Conservation (phyloP, 2,329 filamentous ascomycete genomes). For the Trichoderma lentiforme region DNA sequence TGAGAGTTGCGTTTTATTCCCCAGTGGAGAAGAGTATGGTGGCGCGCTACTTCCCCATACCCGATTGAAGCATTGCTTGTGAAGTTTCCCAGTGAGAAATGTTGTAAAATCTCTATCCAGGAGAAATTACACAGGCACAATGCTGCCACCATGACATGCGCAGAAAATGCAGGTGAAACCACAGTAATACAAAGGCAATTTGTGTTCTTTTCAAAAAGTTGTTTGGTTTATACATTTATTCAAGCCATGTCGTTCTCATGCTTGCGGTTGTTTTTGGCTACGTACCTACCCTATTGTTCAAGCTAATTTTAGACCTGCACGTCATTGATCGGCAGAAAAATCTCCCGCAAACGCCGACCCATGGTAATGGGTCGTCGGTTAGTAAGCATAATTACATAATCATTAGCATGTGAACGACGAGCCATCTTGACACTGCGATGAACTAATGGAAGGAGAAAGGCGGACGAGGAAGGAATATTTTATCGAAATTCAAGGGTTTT, state of each 20-base stretch:
- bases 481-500: background rate
- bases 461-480: background rate
- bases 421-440: background rate
- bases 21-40: background rate
- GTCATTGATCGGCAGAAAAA: background rate
- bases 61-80: background rate
- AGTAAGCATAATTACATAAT: background rate
- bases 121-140: background rate
- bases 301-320: background rate
- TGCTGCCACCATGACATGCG: background rate
- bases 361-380: background rate
- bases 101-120: fast-evolving
- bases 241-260: background rate
- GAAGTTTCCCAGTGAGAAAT: background rate
- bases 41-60: background rate
- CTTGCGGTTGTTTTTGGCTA: background rate
- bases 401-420: background rate
- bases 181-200: background rate
- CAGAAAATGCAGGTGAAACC: background rate
- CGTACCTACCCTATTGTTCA: background rate
- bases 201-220: too few species aligned
- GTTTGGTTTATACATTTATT: too few species aligned
- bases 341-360: background rate
- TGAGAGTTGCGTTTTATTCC: background rate
- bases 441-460: background rate